Evolutionary conservation across 305 asterid species (phyloP), one percentile per base, ranked within the genome.

Genomic region (Plantago coronopus): DNA sequence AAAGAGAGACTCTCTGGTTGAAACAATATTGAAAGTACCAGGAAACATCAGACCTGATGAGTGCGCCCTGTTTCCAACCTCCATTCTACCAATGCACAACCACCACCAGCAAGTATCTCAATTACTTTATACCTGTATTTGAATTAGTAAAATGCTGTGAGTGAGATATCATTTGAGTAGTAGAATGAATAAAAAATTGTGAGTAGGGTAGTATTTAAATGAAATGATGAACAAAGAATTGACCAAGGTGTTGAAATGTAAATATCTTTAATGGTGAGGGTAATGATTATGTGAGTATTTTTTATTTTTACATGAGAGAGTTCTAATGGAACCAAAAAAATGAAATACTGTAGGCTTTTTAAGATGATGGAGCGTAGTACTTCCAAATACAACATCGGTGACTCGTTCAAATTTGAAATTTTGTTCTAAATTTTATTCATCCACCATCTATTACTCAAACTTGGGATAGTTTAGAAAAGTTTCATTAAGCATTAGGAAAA

Each of bases 1-100:
- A n/a, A 17, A 38, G 54, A 62, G 54, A 43, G 59, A 34, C 48
- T 21, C 18, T 5, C 3, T 7, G n/a, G 16, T 50, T 29, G 19
- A 11, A 22, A 18, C n/a, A 10, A 56, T 5, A 12, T 29, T 17
- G 9, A 7, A 55, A 55, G 57, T 27, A 62, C 17, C 19, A 59
- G 59, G 57, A 46, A 54, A 45, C 53, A 53, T 38, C 31, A 29
- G 71, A 91, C 98, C 95, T 88, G 96, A 77, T 91, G 98, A 61
- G 98, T 88, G 57, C 98, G 89, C 54, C 98, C 98, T 22, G 98
- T 91, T 83, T 91, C 98, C 61, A 91, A 75, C 70, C 87, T 91
- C 98, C 98, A 91, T 50, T 91, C 93, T 60, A 91, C 91, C 83
- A 91, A 72, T 57, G 95, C 90, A 43, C 94, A 81, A 68, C 94